Conservation (phyloP, 805 yeast species). For the Torulaspora indica region DNA sequence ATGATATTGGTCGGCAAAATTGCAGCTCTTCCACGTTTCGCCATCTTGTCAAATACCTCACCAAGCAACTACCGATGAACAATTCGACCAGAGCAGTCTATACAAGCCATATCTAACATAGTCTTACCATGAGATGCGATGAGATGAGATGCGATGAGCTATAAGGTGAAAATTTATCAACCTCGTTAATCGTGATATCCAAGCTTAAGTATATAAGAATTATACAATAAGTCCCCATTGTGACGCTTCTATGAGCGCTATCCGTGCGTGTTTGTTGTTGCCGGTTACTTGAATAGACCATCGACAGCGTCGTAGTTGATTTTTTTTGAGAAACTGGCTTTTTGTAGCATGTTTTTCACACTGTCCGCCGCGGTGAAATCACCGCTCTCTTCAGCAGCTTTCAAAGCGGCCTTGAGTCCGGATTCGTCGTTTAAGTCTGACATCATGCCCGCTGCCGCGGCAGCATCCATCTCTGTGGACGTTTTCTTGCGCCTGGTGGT, state of each 20-base stretch:
- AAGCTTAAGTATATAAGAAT: neutral
- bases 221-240: neutral
- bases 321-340: conserved; percentile 77
- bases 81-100: too few relatives aligned
- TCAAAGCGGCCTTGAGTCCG: conserved; percentile 41
- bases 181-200: conserved; percentile 2
- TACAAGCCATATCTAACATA: too few relatives aligned
- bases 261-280: neutral
- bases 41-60: conserved; percentile 47
- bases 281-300: conserved; percentile 38
- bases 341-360: conserved; percentile 70
- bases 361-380: conserved; percentile 66
- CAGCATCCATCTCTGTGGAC: conserved; percentile 20
- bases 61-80: neutral
- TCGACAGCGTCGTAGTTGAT: conserved; percentile 83
- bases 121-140: conserved; percentile 18
- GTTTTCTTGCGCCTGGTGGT: conserved; percentile 33
- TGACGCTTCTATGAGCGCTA: neutral
- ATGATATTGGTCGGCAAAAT: conserved; percentile 89
- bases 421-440: conserved; percentile 27
- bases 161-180: conserved; percentile 10
- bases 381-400: conserved; percentile 34
- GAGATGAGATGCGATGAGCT: conserved; percentile 28
- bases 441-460: conserved; percentile 21
- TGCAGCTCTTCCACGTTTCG: conserved; percentile 84